Evolutionary conservation across 768 basidiomycete species (phyloP), one percentile per base, ranked within the genome.

Genomic region (Tylopilus balloui): DNA sequence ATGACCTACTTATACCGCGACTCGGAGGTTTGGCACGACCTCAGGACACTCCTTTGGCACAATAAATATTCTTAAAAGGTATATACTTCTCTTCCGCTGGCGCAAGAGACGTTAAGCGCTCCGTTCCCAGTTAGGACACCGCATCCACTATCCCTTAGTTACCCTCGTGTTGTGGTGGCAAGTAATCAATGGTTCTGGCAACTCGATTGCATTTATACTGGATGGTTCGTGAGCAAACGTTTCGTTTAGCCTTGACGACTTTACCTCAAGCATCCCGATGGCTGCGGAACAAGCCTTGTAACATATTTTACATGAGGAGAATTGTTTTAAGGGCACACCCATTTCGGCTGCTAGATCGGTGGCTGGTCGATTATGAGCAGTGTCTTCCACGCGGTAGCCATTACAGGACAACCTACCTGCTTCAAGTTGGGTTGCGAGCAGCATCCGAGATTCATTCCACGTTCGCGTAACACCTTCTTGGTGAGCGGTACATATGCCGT

Each of bases 1-100:
- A 97, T 96, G 94, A 80, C 78, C 49, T 99, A 98, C 69, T 76
- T 99, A 32, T 99, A 98, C 71, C 82, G 84, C 32, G 92, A 98
- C 67, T 94, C 92, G 17, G 90, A 98, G 52, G 69, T 72, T 36
- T 98, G 94, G 93, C 79, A 75, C 42, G 75, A 80, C 60, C 70
- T 96, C 37, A 81, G 76, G 70, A 96, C 92, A 42, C 70, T 98
- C 42, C 68, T 97, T 44, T 96, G 94, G 93, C 87, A 91, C 60
- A 95, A 96, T 69, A 85, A 77, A 63, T 93, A 46, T 51, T 40
- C 3, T 21, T 47, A 40, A 41, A 45, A 39, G 47, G 53, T 57
- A 51, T 50, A n/a, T 47, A 47, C 42, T 23, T 24, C 4, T 24
- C 8, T 31, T 25, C 28, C 19, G 12, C 10, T 12, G n/a, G n/a